phyloP scores from a whole-genome alignment of 805 yeast genomes.

The Saccharomycopsis synnaedendra region DNA sequence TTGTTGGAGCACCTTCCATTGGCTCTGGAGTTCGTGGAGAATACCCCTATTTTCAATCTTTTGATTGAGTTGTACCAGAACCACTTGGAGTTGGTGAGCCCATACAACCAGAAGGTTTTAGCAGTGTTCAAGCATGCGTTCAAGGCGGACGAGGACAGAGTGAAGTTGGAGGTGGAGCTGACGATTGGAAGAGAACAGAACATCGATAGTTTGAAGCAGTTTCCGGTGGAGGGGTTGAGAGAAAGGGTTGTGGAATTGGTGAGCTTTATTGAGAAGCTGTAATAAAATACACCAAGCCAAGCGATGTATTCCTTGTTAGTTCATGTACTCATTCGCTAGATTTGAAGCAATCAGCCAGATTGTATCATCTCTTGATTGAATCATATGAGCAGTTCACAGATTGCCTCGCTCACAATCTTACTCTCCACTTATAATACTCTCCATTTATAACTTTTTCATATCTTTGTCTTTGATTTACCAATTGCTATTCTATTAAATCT shows the following conservation, averaged over 20 bases:
- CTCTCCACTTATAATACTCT: too few species aligned
- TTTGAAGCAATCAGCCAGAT: not conserved
- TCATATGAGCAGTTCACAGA: too few species aligned
- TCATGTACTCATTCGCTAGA: not conserved
- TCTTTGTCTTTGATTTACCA: too few species aligned
- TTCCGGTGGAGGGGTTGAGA: conserved; percentile 57
- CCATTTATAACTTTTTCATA: too few species aligned
- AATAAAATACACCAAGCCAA: conserved; percentile 23
- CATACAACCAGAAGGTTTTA: conserved; percentile 49
- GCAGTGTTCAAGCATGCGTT: conserved; percentile 62
- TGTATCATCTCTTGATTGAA: too few species aligned
- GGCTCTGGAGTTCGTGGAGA: conserved; percentile 83
- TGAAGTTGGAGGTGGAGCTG: conserved; percentile 56
- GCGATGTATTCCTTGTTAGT: conserved; percentile 19
- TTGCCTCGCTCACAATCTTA: too few species aligned
- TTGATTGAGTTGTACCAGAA: conserved; percentile 61
- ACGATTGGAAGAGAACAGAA: conserved; percentile 82
- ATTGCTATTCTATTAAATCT: too few species aligned
- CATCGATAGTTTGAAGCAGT: conserved; percentile 68
- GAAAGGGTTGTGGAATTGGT: conserved; percentile 56
- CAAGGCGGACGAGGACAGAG: conserved; percentile 62
- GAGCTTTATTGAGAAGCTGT: conserved; percentile 54
- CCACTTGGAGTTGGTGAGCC: conserved; percentile 42
- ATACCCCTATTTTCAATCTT: conserved; percentile 77
- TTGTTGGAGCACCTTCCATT: conserved; percentile 75